Evolutionary conservation across 1,139 yeast genomes (phyloP), one percentile per base, ranked within the genome.

Genomic region (Geotrichum restrictum): DNA sequence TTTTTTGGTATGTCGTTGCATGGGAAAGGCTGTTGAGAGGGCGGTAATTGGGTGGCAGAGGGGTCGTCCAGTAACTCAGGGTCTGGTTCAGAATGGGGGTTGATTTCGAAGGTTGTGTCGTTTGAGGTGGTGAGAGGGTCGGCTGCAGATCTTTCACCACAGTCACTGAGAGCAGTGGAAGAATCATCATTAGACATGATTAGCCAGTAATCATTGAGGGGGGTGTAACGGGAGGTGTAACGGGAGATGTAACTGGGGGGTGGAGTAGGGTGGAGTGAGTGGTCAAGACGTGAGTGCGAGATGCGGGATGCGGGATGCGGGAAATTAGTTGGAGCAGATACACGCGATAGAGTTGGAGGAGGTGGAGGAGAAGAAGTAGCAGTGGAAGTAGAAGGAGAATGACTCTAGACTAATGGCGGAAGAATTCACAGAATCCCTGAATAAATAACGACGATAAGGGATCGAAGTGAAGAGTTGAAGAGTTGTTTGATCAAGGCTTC

Each of bases 141-240:
- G 24, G 27, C 6, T 27, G n/a, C 14, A 21, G 34, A 16, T 16
- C 21, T 21, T 41, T 27, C 45, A 16, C 45, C 45, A 16, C 48
- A 34, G 14, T 45, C 48, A 18, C 21, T 14, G 24, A 14, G 31
- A 13, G 41, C 34, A 34, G 48, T 24, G 48, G 48, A 45, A 34
- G 48, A 34, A 36, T 45, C 48, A 36, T 45, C 48, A 14, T 37
- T 32, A 34, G 48, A 36, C 48, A 45, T 45, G 48, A 45, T 45
- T 34, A 36, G 36, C 48, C 48, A 45, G 48, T 45, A 24, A 45
- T 45, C 48, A 45, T 45, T 41, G n/a, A 41, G 36, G 36, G 29
- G 36, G 14, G 45, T 34, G 19, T n/a, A 34, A 13, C 18, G 34
- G n/a, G 34, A 31, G n/a, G n/a, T 31, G 34, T 5, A 31, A 5